Base-by-base conservation (phyloP, 1,284 basidiomycete species). In the Melampsora larici-populina region DNA sequence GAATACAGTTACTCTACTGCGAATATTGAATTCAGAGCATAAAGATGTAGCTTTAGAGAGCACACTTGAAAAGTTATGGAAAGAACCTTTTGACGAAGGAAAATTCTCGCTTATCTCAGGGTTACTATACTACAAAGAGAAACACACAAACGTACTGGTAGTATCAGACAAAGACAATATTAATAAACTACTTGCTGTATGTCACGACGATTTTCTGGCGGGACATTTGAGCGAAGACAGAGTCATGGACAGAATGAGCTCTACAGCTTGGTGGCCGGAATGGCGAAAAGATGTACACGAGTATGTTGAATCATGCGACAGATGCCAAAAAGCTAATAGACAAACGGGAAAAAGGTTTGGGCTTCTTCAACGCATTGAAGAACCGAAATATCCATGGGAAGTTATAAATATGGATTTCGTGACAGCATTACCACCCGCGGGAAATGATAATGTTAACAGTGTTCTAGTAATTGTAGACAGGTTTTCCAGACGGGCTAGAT, bases 101-200 rank as follows among this genome's bases (percentile, higher is more conserved):
- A 55, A 24, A 5, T 55, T 55, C 24, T 55, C 51, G 15, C 24
- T 55, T 6, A 55, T 55, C 3, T 55, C 13, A 15, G 51, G 51
- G 6, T 6, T 55, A 3, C 2, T 55, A 5, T 55, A 55, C 51
- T 15, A 55, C 24, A 55, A 24, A 55, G 18, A 55, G 6, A 3
- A 21, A 5, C 51, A 55, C 13, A 55, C 51, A 55, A 21, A 24
- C 11, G 48, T 49, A 21, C 11, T 21, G 21, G 48, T 49, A 49
- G n/a, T n/a, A n/a, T n/a, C n/a, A n/a, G n/a, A n/a, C n/a, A n/a
- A n/a, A n/a, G n/a, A n/a, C n/a, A n/a, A n/a, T n/a, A n/a, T n/a
- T n/a, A n/a, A n/a, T n/a, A 80, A 84, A 86, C 49, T 55, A 2
- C n/a, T 49, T 17, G 36, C 36, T 36, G 9, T 36, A 3, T 71